Conservation (phyloP, 2,329 filamentous ascomycete genomes). For the Chaetomium sp. region DNA sequence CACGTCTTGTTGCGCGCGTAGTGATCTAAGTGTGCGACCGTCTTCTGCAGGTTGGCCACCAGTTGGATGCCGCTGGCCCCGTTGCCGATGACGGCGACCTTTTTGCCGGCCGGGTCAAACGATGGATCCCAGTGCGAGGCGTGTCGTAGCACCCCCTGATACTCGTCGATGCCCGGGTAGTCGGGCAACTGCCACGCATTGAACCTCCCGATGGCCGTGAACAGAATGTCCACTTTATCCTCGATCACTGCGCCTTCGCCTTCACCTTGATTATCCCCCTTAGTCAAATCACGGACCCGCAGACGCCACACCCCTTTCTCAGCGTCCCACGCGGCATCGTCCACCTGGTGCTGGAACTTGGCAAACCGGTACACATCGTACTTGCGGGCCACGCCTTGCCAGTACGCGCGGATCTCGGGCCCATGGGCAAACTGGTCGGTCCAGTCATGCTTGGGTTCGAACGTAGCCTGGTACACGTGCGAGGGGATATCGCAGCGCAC, state of each 20-base stretch:
- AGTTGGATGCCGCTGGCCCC: conserved; percentile 56
- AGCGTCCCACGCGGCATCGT: conserved; percentile 50
- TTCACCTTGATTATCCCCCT: not conserved
- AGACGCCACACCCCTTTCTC: conserved; percentile 49
- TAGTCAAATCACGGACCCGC: conserved; percentile 27
- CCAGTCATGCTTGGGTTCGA: conserved; percentile 63
- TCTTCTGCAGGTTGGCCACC: conserved; percentile 45
- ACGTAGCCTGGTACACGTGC: conserved; percentile 57
- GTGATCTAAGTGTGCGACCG: conserved; percentile 50
- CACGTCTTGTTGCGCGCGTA: conserved; percentile 61
- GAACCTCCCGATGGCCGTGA: conserved; percentile 56
- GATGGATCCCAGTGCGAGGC: conserved; percentile 53
- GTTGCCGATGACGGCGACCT: conserved; percentile 56
- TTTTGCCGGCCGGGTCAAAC: conserved; percentile 44
- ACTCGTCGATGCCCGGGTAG: conserved; percentile 51
- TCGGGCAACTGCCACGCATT: conserved; percentile 47
- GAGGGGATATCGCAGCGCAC: conserved; percentile 63
- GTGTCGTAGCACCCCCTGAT: conserved; percentile 50
- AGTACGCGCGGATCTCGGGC: conserved; percentile 60
- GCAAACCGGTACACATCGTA: conserved; percentile 57
- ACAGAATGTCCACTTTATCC: conserved; percentile 44
- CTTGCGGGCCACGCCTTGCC: conserved; percentile 53
- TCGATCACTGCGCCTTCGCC: conserved; percentile 10
- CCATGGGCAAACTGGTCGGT: conserved; percentile 33
- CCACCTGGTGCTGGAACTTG: conserved; percentile 49